Evolutionary conservation across 202 grass and related monocot species (phyloP).

Genomic region (Brachypodium distachyon): DNA sequence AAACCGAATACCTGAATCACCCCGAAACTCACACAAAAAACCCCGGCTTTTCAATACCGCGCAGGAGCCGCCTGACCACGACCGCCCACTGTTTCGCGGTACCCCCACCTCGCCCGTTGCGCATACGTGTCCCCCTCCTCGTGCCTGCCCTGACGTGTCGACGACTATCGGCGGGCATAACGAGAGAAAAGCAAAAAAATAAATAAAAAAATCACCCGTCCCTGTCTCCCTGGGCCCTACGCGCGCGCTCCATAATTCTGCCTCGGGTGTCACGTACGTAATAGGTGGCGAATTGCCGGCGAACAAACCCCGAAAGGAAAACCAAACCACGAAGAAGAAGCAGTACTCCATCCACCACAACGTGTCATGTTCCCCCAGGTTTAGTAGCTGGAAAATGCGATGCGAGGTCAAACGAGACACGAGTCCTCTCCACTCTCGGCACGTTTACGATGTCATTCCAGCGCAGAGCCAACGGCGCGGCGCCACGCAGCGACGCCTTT

Average conservation of each 20-base stretch:
- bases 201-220: too few species aligned
- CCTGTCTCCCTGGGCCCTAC: background rate
- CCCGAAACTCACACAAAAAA: background rate
- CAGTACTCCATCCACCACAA: too few species aligned
- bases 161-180: background rate
- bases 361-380: background rate
- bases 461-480: background rate
- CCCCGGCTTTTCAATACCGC: background rate
- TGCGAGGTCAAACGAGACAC: background rate
- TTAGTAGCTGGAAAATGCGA: background rate
- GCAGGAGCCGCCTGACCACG: background rate
- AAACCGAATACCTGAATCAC: background rate
- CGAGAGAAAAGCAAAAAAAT: background rate
- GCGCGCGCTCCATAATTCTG: background rate
- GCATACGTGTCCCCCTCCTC: slow-evolving; percentile 1
- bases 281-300: background rate
- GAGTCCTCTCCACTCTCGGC: background rate
- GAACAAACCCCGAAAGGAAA: background rate
- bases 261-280: background rate
- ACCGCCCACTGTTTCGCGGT: background rate
- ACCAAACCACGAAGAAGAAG: too few species aligned
- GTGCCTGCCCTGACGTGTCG: background rate
- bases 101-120: background rate
- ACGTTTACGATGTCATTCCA: background rate
- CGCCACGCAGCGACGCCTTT: background rate